phyloP scores from a whole-genome alignment of 1,139 yeast genomes.

The Yamadazyma jaroonii region DNA sequence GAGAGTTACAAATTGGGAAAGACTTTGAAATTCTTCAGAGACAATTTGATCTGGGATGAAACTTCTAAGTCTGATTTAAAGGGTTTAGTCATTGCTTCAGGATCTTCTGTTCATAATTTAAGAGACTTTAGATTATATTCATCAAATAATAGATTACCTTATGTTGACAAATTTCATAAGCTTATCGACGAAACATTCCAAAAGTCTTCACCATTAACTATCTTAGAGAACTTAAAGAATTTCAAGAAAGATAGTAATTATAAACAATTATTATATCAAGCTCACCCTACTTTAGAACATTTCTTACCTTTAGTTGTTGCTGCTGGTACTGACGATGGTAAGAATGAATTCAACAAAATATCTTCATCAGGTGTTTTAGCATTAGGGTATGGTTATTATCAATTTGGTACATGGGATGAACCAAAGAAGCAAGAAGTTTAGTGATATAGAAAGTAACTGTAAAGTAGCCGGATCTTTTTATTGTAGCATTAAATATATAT shows the following conservation, averaged over 20 bases:
- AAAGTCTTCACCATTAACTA: constrained; percentile 18
- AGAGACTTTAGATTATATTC: constrained; percentile 42
- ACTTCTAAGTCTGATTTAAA: constrained; percentile 25
- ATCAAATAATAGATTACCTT: constrained; percentile 34
- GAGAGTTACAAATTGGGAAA: constrained; percentile 56
- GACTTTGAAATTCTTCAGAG: constrained; percentile 49
- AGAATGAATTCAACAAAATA: constrained; percentile 39
- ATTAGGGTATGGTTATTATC: constrained; percentile 69
- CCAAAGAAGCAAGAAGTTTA: background rate
- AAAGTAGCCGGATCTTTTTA: background rate
- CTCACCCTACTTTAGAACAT: constrained; percentile 79
- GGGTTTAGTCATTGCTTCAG: constrained; percentile 60
- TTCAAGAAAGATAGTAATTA: constrained; percentile 25
- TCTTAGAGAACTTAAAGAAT: constrained; percentile 27
- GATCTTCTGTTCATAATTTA: constrained; percentile 78
- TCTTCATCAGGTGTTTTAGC: constrained; percentile 45
- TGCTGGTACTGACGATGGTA: constrained; percentile 50
- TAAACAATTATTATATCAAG: constrained; percentile 37
- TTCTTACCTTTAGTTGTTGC: constrained; percentile 69
- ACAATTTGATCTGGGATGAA: constrained; percentile 36
- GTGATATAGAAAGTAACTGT: background rate
- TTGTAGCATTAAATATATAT: background rate
- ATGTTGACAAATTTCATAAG: constrained; percentile 25
- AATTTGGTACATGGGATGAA: constrained; percentile 22
- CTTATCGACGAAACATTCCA: constrained; percentile 12